phyloP scores from a whole-genome alignment of 225 moss, liverwort and hornwort genomes.

The Marchantia polymorpha region DNA sequence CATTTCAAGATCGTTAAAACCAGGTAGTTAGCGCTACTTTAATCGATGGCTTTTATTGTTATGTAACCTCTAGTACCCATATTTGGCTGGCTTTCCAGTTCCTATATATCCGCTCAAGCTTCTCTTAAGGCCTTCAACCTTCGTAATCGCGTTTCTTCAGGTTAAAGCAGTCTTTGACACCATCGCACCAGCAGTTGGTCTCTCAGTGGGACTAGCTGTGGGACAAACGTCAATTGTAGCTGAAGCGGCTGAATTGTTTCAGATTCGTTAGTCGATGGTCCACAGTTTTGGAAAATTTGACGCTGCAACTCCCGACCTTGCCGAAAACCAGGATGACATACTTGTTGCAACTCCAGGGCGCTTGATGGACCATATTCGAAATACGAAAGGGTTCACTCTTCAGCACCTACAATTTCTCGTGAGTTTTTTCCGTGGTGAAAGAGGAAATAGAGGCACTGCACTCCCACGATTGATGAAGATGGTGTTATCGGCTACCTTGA shows the following conservation, averaged over 20 bases:
- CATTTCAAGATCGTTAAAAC: no score
- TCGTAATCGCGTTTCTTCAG: conserved; percentile 33
- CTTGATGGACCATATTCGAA: conserved; percentile 85
- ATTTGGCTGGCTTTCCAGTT: no score
- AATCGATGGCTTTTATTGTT: no score
- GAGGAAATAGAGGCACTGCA: conserved; percentile 69
- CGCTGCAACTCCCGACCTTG: conserved; percentile 24
- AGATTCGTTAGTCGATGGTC: conserved; percentile 54
- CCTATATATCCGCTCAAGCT: no score
- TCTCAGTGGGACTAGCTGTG: conserved; percentile 79
- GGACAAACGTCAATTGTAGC: conserved; percentile 78
- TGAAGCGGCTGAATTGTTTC: conserved; percentile 78
- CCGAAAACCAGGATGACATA: conserved; percentile 76
- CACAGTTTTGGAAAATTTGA: conserved; percentile 61
- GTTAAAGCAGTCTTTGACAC: conserved; percentile 90
- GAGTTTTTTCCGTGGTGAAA: conserved; percentile 41
- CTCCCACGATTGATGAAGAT: conserved; percentile 87
- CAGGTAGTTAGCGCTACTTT: no score
- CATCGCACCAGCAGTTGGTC: conserved; percentile 85
- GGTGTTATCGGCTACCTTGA: conserved; percentile 92
- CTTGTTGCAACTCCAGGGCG: conserved; percentile 93
- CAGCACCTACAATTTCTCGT: conserved; percentile 87
- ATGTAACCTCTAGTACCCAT: no score
- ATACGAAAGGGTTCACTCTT: conserved; percentile 81
- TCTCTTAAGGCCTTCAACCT: not conserved